A percentile compares a stretch with the other conserved stretches of the same genome.
phyloP scores from a whole-genome alignment of 1,139 yeast genomes.

The Yamadazyma triangularis region DNA sequence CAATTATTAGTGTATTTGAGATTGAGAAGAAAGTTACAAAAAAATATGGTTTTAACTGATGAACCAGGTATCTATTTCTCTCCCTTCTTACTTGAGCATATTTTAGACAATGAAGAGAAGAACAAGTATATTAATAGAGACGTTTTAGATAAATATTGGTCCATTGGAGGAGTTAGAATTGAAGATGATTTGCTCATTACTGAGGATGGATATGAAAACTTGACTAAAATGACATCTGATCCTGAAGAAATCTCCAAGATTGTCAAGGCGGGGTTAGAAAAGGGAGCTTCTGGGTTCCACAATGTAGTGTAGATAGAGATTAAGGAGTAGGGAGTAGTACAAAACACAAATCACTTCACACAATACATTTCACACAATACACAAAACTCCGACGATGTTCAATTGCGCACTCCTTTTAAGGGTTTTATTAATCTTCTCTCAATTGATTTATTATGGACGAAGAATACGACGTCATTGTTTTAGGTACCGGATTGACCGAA shows the following conservation, averaged over 20 bases:
- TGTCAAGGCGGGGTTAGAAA: slow-evolving; percentile 66
- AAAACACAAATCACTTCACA: too few species aligned
- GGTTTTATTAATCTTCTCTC: neutral
- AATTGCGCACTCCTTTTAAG: too few species aligned
- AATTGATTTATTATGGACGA: slow-evolving; percentile 63
- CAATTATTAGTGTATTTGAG: slow-evolving; percentile 73
- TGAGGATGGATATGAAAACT: slow-evolving; percentile 67
- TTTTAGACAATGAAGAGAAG: slow-evolving; percentile 53
- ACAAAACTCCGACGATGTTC: too few species aligned
- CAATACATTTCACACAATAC: too few species aligned
- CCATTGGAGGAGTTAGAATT: slow-evolving; percentile 92
- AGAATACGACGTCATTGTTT: slow-evolving; percentile 71
- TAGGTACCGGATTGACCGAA: slow-evolving; percentile 84
- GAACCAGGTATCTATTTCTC: slow-evolving; percentile 96
- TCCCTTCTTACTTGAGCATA: slow-evolving; percentile 68
- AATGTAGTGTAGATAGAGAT: slow-evolving; percentile 38
- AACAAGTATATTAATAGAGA: slow-evolving; percentile 59
- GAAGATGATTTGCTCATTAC: slow-evolving; percentile 90
- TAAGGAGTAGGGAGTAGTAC: too few species aligned
- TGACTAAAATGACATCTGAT: slow-evolving; percentile 80
- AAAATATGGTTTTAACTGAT: slow-evolving; percentile 85
- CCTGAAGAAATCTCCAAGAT: slow-evolving; percentile 76
- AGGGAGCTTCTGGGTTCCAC: slow-evolving; percentile 64
- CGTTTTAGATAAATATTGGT: slow-evolving; percentile 72
- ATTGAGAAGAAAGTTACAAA: slow-evolving; percentile 65